Base-by-base conservation (phyloP, 2,329 filamentous ascomycete species). In the Fusarium coffeatum region DNA sequence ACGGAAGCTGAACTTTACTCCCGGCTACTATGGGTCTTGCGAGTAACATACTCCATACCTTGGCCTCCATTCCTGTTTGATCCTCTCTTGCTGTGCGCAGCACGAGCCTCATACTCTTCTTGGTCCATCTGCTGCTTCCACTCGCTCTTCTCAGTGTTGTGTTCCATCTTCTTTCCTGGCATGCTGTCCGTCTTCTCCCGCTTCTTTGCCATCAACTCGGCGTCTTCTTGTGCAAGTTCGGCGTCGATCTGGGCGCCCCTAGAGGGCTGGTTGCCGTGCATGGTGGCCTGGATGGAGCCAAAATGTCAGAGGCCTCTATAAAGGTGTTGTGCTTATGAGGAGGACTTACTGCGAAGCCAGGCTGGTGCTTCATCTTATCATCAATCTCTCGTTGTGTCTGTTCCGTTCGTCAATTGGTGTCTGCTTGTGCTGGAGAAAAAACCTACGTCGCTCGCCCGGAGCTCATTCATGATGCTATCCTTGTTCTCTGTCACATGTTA, bases 251-350 rank as follows among this genome's bases (percentile, higher is more conserved):
- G 18, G 7, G 67, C 66, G 1, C 67, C 67, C 2, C 49, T 49
- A 3, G 67, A 70, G 10, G 67, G 67, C 8, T 56, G 51, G 12
- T 70, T 64, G 12, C 67, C 63, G 16, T 70, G 67, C 62, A 70
- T 56, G 5, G 43, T 64, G 28, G 66, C 67, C 67, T 70, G 3
- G 12, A 4, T 10, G 8, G 3, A 13, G 23, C 9, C 5, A 6
- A n/a, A 27, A n/a, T 7, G 10, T 55, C 6, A 47, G n/a, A 13
- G 4, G 6, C 12, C 12, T 30, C 28, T 30, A 30, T 30, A 13
- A 15, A 30, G 12, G 12, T 15, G 28, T 30, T 2, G 5, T 15
- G 12, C 15, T 7, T 25, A 1, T 15, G 8, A 2, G 6, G 3
- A 11, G 15, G 0, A 34, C 66, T 25, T 34, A 70, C 67, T 15